phyloP scores from a whole-genome alignment of 768 basidiomycete genomes.

The Trametes sanguinea region DNA sequence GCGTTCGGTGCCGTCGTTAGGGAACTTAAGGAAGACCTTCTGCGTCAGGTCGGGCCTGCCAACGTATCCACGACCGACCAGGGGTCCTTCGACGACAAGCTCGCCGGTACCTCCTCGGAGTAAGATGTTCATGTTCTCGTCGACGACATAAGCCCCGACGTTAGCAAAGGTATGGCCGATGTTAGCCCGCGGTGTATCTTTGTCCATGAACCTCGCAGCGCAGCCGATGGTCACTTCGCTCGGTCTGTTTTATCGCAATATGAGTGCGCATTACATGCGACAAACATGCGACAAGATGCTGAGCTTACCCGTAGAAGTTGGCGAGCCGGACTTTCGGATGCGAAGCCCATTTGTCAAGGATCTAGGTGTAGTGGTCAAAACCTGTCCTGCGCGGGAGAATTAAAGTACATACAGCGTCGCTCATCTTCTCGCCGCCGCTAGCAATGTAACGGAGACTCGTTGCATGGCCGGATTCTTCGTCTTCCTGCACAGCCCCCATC shows the following conservation, averaged over 20 bases:
- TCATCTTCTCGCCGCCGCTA: constrained; percentile 56
- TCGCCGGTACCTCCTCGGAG: constrained; percentile 49
- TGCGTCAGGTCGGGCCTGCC: constrained; percentile 45
- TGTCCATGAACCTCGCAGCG: constrained; percentile 46
- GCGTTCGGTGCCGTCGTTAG: constrained; percentile 36
- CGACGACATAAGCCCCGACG: constrained; percentile 43
- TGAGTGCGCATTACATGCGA: background rate
- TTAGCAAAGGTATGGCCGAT: constrained; percentile 45
- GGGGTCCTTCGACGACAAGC: constrained; percentile 50
- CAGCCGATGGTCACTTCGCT: constrained; percentile 57
- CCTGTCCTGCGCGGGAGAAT: background rate
- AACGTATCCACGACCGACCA: constrained; percentile 54
- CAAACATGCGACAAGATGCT: background rate
- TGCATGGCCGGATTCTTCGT: constrained; percentile 32
- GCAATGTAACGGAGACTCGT: constrained; percentile 45
- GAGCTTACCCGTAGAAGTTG: constrained; percentile 48
- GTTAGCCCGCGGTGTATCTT: constrained; percentile 43
- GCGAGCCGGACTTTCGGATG: constrained; percentile 46
- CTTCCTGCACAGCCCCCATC: constrained; percentile 34
- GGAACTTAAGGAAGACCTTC: constrained; percentile 50
- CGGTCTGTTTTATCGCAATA: constrained; percentile 32
- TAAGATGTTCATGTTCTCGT: constrained; percentile 43
- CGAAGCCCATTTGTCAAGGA: constrained; percentile 50
- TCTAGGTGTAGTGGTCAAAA: constrained; percentile 21
- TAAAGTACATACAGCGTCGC: constrained; percentile 43